These are phyloP conservation scores for Reticulascus tulasneorum DNA, from an alignment of 2,329 filamentous ascomycete species.

Conservation along the genomic window DNA sequence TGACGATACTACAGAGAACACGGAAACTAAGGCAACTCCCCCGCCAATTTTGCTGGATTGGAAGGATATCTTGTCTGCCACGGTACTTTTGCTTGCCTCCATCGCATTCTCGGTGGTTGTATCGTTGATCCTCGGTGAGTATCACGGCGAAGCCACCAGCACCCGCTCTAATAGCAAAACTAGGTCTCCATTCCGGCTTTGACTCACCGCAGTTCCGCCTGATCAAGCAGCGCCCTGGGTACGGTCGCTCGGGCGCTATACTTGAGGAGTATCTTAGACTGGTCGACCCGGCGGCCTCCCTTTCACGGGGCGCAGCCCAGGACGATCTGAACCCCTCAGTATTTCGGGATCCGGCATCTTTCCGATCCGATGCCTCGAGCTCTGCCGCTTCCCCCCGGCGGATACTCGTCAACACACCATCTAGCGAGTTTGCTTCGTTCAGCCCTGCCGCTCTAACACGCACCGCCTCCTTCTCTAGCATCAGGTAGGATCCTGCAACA, in stretches of 20 bases:
- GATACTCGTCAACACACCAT: no score
- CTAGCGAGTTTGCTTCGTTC: constrained; percentile 7
- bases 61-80: constrained; percentile 11
- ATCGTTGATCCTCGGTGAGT: constrained; percentile 7
- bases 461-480: constrained; percentile 5
- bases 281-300: no score
- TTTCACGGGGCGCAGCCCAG: no score
- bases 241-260: constrained; percentile 4
- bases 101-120: constrained; percentile 13
- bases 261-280: constrained; percentile 7
- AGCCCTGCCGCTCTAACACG: constrained; percentile 5
- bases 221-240: constrained; percentile 1
- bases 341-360: no score
- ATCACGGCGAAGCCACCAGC: no score
- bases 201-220: no score
- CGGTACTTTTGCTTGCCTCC: constrained; percentile 14
- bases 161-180: background rate
- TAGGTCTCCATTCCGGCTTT: constrained; percentile 3
- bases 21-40: background rate
- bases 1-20: background rate
- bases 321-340: no score
- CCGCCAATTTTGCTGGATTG: constrained; percentile 1
- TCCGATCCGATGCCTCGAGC: no score
- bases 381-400: no score
- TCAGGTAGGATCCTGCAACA: constrained; percentile 7